Percentiles rank a stretch among this genome's conserved stretches.
These are phyloP conservation scores for Speleostelium caveatum DNA, from an alignment of 78 protist species.

Conservation along the genomic window DNA sequence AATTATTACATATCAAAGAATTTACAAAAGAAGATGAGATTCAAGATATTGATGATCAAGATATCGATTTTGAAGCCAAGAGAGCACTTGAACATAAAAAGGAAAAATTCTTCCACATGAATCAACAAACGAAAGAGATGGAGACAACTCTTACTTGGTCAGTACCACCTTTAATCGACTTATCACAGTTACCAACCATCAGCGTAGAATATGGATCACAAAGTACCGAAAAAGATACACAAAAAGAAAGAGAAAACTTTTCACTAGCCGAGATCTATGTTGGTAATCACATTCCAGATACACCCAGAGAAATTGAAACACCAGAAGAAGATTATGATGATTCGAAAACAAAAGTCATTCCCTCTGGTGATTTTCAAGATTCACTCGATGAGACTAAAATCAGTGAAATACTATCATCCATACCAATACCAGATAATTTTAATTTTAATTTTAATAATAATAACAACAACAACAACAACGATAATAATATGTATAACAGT, in stretches of 20 bases:
- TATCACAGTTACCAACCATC: neutral
- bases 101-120: conserved; percentile 2
- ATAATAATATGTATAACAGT: neutral
- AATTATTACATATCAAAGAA: conserved; percentile 29
- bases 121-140: neutral
- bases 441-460: neutral
- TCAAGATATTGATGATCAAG: neutral
- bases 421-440: neutral
- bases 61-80: conserved; percentile 19
- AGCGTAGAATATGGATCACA: conserved; percentile 12
- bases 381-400: conserved; percentile 11
- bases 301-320: conserved; percentile 42
- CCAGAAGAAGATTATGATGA: conserved; percentile 49
- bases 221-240: conserved; percentile 17
- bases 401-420: conserved; percentile 11
- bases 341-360: conserved; percentile 15
- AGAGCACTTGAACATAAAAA: conserved; percentile 2
- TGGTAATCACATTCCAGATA: conserved; percentile 28
- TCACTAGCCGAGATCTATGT: conserved; percentile 28
- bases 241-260: conserved; percentile 43
- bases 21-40: conserved; percentile 22
- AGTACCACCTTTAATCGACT: conserved; percentile 28
- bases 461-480: neutral
- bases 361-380: conserved; percentile 28
- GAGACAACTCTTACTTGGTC: conserved; percentile 3